A percentile compares a stretch with the other conserved stretches of the same genome.
Evolutionary conservation across 2,329 filamentous ascomycete species (phyloP).

Genomic region (Xylariomycetidae sp.): DNA sequence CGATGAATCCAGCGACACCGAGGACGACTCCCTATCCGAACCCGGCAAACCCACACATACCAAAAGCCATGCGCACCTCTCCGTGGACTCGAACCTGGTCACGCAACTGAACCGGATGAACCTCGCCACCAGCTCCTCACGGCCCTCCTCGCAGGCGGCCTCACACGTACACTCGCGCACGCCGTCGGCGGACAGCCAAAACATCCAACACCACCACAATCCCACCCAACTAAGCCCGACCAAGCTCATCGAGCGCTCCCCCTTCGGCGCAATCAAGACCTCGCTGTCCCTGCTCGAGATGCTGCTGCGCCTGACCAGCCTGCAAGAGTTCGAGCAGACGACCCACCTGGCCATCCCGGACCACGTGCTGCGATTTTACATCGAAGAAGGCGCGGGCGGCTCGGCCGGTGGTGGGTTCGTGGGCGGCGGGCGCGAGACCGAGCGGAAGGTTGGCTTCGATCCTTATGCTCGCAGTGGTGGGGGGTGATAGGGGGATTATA

Average conservation of each 20-base stretch:
- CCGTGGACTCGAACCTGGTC: conserved; percentile 24
- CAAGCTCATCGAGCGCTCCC: conserved; percentile 36
- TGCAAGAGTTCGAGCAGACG: conserved; percentile 87
- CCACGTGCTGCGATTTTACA: conserved; percentile 82
- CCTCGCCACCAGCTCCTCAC: conserved; percentile 36
- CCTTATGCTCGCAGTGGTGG: too few species aligned
- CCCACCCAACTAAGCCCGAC: conserved; percentile 6
- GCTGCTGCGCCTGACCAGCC: conserved; percentile 74
- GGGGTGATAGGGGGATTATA: too few species aligned
- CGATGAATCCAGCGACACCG: conserved; percentile 12
- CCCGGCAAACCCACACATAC: conserved; percentile 8
- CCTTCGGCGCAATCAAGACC: conserved; percentile 46
- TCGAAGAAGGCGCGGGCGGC: conserved; percentile 52
- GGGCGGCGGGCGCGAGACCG: conserved; percentile 39
- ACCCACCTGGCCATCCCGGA: conserved; percentile 87
- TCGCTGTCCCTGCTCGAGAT: conserved; percentile 78
- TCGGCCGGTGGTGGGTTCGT: conserved; percentile 39
- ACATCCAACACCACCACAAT: conserved; percentile 4
- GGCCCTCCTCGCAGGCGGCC: conserved; percentile 14
- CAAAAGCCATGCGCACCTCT: background rate
- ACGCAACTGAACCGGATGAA: conserved; percentile 32
- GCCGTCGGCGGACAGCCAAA: background rate
- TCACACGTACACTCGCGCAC: conserved; percentile 21
- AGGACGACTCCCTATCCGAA: conserved; percentile 29
- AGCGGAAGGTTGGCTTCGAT: conserved; percentile 48